Base-by-base conservation (phyloP, 2,329 filamentous ascomycete species). In the Hypoxylon sp. region DNA sequence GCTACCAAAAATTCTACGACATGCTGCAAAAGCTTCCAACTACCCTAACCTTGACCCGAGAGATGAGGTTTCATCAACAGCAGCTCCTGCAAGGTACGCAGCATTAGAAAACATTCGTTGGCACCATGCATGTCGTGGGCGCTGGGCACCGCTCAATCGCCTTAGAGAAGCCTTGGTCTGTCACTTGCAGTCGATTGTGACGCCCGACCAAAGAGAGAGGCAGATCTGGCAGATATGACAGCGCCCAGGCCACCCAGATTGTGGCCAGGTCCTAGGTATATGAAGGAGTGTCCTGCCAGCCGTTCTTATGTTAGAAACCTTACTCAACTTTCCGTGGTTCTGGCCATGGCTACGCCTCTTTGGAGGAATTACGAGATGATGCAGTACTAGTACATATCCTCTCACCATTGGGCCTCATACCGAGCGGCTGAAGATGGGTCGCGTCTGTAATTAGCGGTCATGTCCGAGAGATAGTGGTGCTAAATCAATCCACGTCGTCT, bases 21-120 rank as follows among this genome's bases (percentile, higher is more conserved):
- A 13, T 48, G 22, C 35, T 53, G 44, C 55, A 24, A 46, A 50
- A 33, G 24, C 33, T 53, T 46, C 56, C 33, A 55, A 55, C 56
- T 53, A 22, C 51, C 31, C 53, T 48, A 22, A 54, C 46, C 47
- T 55, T 17, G 55, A 33, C 50, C 42, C 29, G 58, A 37, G 44
- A 51, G 46, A 17, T 61, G 47, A 66, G 62, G 63, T 68, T 65
- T 64, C 65, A 65, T 61, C 46, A 50, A 55, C 39, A 61, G 24
- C 48, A 35, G 53, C 54, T 70, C 51, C 68, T 70, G 68, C 65
- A 70, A 70, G 68, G 68, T 68, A 70, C 68, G 57, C 61, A 44
- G 35, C 35, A 37, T n/a, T 55, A 58, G 50, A 58, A 47, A 63
- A 57, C 51, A 39, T 47, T 63, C 22, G 50, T 48, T 65, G 31